These are phyloP conservation scores for Candida odintsovae DNA, from an alignment of 805 yeast species.

Conservation along the genomic window DNA sequence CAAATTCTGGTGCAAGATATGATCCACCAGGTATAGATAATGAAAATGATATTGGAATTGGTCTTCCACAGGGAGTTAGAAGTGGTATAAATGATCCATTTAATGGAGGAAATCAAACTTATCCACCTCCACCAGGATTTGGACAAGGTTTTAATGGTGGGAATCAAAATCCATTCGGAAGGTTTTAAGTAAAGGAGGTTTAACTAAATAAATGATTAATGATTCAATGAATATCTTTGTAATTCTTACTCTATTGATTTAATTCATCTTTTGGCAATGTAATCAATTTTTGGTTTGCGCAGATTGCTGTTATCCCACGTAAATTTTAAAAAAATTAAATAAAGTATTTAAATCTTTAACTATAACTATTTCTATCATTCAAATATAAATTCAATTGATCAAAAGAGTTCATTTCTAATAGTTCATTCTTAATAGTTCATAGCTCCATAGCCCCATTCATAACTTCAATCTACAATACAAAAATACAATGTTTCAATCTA, in stretches of 20 bases:
- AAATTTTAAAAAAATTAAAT: neutral
- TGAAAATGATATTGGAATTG: conserved; percentile 5
- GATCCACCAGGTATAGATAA: conserved; percentile 4
- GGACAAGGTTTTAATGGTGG: neutral
- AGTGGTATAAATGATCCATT: conserved; percentile 2
- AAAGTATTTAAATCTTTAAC: neutral
- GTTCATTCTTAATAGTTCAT: too few relatives aligned
- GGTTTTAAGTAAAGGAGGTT: conserved; percentile 1
- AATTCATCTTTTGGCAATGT: too few relatives aligned
- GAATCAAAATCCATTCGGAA: conserved; percentile 6
- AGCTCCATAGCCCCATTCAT: too few relatives aligned
- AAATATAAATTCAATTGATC: too few relatives aligned
- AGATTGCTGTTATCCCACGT: neutral
- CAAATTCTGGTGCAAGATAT: conserved; percentile 1
- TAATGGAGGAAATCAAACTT: neutral
- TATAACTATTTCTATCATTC: neutral
- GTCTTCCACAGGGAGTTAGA: conserved; percentile 8
- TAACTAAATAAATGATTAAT: too few relatives aligned
- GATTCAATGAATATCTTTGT: too few relatives aligned
- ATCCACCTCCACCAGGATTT: neutral
- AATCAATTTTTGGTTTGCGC: neutral
- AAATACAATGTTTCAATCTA: neutral
- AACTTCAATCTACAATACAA: neutral
- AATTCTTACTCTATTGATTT: too few relatives aligned
- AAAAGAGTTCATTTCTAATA: too few relatives aligned